Percentiles rank a stretch among this genome's conserved stretches.
Conservation (phyloP, 2,329 filamentous ascomycete genomes). For the Venturia nashicola region DNA sequence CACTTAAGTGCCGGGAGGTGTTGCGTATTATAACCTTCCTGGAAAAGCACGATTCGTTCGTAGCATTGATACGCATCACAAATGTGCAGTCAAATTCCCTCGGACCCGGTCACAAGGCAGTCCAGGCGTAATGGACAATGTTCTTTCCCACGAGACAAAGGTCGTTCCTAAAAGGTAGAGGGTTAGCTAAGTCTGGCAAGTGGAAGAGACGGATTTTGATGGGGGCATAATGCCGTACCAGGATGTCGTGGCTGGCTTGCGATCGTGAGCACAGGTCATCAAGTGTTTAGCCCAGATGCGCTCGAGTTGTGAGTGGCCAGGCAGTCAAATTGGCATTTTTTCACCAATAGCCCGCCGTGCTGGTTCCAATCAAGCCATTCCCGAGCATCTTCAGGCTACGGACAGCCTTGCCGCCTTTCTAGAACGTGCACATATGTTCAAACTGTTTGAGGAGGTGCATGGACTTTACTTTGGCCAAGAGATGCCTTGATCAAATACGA, state of each 20-base stretch:
- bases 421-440: conserved; percentile 28
- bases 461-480: conserved; percentile 18
- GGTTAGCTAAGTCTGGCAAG: conserved; percentile 29
- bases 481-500: not conserved
- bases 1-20: conserved; percentile 21
- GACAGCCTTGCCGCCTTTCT: conserved; percentile 18
- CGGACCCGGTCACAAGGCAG: conserved; percentile 25
- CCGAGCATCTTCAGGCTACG: not conserved
- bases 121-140: conserved; percentile 26
- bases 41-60: conserved; percentile 22
- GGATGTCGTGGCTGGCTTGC: conserved; percentile 23
- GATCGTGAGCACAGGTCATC: conserved; percentile 20
- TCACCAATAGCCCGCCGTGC: conserved; percentile 18
- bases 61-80: conserved; percentile 17
- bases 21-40: conserved; percentile 26
- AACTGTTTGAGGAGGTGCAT: conserved; percentile 26
- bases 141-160: conserved; percentile 28
- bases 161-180: conserved; percentile 29
- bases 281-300: conserved; percentile 23
- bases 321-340: conserved; percentile 24
- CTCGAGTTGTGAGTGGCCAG: conserved; percentile 28
- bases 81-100: conserved; percentile 15
- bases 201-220: conserved; percentile 27
- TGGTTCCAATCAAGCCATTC: conserved; percentile 17
- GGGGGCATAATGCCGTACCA: conserved; percentile 34